phyloP scores from a whole-genome alignment of 2,329 filamentous ascomycete genomes.

The Neobulgaria alba region DNA sequence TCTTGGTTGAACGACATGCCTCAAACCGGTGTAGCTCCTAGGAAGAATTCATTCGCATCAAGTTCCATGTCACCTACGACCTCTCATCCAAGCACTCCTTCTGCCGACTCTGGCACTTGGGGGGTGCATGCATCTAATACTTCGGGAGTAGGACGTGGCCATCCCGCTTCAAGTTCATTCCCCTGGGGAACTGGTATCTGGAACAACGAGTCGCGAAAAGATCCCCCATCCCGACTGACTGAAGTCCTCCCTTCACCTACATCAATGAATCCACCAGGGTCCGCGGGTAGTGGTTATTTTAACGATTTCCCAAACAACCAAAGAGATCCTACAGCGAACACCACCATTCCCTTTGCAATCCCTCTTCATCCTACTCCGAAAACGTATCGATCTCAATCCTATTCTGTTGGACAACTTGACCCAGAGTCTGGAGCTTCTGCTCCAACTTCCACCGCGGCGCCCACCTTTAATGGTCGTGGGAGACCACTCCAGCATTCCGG shows the following conservation, averaged over 20 bases:
- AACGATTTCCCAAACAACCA: constrained; percentile 39
- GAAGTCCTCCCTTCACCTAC: constrained; percentile 72
- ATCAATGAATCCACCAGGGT: constrained; percentile 41
- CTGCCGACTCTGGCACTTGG: constrained; percentile 55
- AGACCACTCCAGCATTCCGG: constrained; percentile 49
- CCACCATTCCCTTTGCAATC: constrained; percentile 77
- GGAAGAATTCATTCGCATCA: constrained; percentile 70
- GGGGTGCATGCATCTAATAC: constrained; percentile 40
- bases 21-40: constrained; percentile 51
- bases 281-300: constrained; percentile 34
- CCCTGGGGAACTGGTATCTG: constrained; percentile 76
- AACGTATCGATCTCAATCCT: constrained; percentile 90
- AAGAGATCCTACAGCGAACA: constrained; percentile 45
- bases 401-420: constrained; percentile 87
- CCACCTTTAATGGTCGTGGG: constrained; percentile 22
- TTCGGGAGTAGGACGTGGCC: constrained; percentile 35
- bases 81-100: constrained; percentile 75
- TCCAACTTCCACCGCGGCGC: constrained; percentile 15
- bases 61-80: constrained; percentile 69
- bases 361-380: constrained; percentile 86
- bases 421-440: constrained; percentile 41
- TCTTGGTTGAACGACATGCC: constrained; percentile 84
- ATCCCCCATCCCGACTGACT: constrained; percentile 62
- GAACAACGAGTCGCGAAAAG: constrained; percentile 67
- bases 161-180: constrained; percentile 41